Conservation (phyloP, 208 protist species). For the Leishmania lainsoni region DNA sequence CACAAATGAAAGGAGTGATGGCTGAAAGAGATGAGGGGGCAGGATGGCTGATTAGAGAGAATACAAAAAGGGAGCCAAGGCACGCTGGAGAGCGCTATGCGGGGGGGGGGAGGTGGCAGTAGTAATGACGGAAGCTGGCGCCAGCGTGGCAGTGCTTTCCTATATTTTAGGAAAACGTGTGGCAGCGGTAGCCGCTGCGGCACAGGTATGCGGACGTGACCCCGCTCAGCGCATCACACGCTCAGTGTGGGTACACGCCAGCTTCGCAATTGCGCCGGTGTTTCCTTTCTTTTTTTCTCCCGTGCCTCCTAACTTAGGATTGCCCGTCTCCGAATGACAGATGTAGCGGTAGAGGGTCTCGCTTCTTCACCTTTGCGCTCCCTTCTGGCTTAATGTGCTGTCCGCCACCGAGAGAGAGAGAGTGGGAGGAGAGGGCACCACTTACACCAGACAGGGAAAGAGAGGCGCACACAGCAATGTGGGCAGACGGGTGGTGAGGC, state of each 20-base stretch:
- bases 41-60: neutral
- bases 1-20: neutral
- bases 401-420: neutral
- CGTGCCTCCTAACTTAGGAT: neutral
- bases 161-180: neutral
- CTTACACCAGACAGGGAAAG: neutral
- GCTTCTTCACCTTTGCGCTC: neutral
- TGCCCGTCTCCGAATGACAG: neutral
- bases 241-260: neutral
- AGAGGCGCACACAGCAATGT: neutral
- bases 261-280: neutral
- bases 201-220: neutral
- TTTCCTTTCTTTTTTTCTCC: neutral
- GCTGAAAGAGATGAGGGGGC: neutral
- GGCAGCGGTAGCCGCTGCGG: neutral
- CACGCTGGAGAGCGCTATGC: neutral
- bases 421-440: neutral
- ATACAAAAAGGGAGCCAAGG: neutral
- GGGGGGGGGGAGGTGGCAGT: neutral
- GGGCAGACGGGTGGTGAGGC: neutral
- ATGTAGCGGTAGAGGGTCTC: neutral
- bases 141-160: neutral
- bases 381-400: neutral
- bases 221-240: neutral
- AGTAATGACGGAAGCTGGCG: neutral